Evolutionary conservation across 805 yeast genomes (phyloP).

Genomic region (Yamadazyma kitorensis): DNA sequence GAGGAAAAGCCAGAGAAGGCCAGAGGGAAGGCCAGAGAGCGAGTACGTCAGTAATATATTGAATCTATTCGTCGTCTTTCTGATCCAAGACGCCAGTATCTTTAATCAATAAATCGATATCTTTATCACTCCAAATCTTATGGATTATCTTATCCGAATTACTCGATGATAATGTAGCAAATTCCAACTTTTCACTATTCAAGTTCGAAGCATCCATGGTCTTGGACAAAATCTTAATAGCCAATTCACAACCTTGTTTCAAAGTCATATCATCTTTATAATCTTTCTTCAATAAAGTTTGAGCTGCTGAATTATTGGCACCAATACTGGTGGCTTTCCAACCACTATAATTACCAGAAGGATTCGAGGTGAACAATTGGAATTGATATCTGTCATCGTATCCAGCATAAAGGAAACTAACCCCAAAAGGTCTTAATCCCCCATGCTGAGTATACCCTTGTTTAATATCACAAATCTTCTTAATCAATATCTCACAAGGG

Average conservation of each 20-base stretch:
- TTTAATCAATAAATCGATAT: conserved; percentile 71
- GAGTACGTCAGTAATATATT: not conserved
- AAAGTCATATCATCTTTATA: conserved; percentile 77
- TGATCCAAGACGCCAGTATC: conserved; percentile 64
- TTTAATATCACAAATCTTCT: conserved; percentile 85
- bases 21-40: not conserved
- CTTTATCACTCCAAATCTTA: conserved; percentile 76
- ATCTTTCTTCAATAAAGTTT: conserved; percentile 91
- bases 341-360: conserved; percentile 96
- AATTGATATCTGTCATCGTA: conserved; percentile 85
- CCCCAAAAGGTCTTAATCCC: conserved; percentile 98
- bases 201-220: conserved; percentile 88
- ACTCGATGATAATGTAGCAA: conserved; percentile 64
- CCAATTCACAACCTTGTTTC: conserved; percentile 79
- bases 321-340: conserved; percentile 99
- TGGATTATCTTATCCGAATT: conserved; percentile 54
- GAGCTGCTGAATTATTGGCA: conserved; percentile 94
- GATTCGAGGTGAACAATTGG: conserved; percentile 93
- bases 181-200: conserved; percentile 87
- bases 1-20: not conserved
- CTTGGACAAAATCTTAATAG: conserved; percentile 86
- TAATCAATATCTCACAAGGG: conserved; percentile 89
- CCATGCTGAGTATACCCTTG: conserved; percentile 99
- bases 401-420: conserved; percentile 93
- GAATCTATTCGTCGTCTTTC: conserved; percentile 27